Conservation (phyloP, 441 rosid genomes). For the Biscutella laevigata region DNA sequence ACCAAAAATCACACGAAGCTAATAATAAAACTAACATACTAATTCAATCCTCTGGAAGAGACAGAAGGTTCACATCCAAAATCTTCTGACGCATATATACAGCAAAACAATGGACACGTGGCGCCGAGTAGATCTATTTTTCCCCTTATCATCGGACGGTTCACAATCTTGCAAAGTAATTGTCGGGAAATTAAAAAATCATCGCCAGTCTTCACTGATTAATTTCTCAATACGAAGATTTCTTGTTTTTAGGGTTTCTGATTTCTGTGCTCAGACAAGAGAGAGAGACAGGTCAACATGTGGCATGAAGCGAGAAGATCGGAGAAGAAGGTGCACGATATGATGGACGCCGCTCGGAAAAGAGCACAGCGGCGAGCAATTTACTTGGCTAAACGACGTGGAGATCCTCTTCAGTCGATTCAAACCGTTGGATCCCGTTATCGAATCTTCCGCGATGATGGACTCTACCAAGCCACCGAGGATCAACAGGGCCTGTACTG, state of each 20-base stretch:
- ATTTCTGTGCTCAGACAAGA: neutral
- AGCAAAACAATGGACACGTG: neutral
- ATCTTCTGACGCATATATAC: neutral
- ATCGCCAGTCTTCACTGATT: conserved; percentile 1
- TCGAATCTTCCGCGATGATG: conserved; percentile 71
- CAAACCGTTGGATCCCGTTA: conserved; percentile 65
- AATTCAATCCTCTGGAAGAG: neutral
- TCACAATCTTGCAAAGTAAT: neutral
- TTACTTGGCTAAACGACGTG: conserved; percentile 80
- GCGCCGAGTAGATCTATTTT: neutral
- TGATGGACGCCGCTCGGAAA: conserved; percentile 99
- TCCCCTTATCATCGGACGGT: conserved; percentile 7
- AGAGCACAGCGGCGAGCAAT: conserved; percentile 88
- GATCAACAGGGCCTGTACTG: conserved; percentile 85
- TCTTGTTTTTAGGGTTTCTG: conserved; percentile 20
- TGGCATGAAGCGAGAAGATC: conserved; percentile 99
- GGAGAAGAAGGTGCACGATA: conserved; percentile 91
- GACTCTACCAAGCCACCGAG: conserved; percentile 78
- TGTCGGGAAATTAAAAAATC: conserved; percentile 2
- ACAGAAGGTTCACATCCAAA: neutral
- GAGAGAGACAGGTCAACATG: conserved; percentile 39
- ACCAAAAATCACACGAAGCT: neutral
- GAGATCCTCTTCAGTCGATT: conserved; percentile 88
- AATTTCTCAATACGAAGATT: conserved; percentile 1
- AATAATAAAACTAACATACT: neutral